Percentiles rank a stretch among this genome's conserved stretches.
phyloP scores from a whole-genome alignment of 306 rosid species.

The Dalbergia cochinchinensis region DNA sequence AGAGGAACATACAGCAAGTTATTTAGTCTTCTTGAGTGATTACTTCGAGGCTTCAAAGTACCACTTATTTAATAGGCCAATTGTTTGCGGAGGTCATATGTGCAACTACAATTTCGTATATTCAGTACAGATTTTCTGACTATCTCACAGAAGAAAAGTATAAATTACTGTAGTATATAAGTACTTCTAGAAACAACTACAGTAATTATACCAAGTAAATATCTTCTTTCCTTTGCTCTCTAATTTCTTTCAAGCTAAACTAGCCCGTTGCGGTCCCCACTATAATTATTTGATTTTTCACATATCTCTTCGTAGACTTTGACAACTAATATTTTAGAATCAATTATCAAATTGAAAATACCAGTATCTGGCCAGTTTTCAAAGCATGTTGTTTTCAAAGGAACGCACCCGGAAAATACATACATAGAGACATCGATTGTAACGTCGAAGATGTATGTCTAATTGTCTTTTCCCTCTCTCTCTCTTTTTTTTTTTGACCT shows the following conservation, averaged over 20 bases:
- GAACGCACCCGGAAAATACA: background rate
- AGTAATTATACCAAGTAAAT: no score
- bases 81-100: no score
- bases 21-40: background rate
- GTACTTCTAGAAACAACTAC: no score
- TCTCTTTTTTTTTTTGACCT: no score
- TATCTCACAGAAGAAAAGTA: no score
- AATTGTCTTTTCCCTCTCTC: no score
- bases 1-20: background rate
- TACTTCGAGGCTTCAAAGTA: background rate
- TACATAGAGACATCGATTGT: background rate
- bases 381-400: slow-evolving; percentile 22
- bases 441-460: background rate
- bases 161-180: no score
- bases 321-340: background rate
- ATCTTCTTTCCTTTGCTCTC: no score
- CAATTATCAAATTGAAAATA: slow-evolving; percentile 23
- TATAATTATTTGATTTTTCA: background rate
- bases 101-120: no score
- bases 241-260: background rate
- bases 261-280: no score
- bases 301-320: background rate
- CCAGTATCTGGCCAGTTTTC: background rate
- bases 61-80: no score
- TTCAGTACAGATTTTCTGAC: no score